phyloP scores from a whole-genome alignment of 768 basidiomycete species.

The Clavulina sp. region DNA sequence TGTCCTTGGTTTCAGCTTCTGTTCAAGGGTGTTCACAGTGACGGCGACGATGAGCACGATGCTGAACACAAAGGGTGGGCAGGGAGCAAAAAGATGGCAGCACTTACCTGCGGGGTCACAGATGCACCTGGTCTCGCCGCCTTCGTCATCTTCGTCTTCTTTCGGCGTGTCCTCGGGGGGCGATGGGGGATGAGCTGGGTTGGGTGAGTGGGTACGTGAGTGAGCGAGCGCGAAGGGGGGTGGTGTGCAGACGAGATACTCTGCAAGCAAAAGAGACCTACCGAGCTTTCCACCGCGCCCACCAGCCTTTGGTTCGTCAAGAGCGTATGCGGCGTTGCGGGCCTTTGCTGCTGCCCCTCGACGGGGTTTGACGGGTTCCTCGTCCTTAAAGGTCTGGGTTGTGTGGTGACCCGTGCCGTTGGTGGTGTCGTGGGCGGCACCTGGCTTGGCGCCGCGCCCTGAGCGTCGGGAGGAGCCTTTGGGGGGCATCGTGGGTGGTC shows the following conservation, averaged over 20 bases:
- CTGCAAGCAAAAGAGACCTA: neutral
- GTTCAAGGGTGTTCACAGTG: no score
- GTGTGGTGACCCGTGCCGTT: neutral
- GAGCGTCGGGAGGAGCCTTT: neutral
- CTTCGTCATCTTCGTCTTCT: neutral
- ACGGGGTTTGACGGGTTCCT: neutral
- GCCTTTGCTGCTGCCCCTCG: neutral
- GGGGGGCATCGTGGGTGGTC: neutral
- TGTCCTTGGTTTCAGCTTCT: constrained; percentile 28
- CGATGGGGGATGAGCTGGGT: neutral
- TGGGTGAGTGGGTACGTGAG: neutral
- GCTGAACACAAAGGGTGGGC: neutral
- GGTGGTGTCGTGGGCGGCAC: neutral
- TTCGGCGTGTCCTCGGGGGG: neutral
- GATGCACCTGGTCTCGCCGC: neutral
- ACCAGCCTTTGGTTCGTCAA: neutral
- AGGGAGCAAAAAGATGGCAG: neutral
- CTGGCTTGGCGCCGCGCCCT: neutral
- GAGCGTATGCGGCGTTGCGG: neutral
- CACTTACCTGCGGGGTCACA: neutral
- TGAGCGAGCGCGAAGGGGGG: neutral
- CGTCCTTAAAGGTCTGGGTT: neutral
- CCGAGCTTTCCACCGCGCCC: neutral
- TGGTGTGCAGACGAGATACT: neutral
- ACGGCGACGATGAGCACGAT: neutral